These are phyloP conservation scores for Theileria orientalis DNA, from an alignment of 169 alveolate genomes.

Conservation along the genomic window DNA sequence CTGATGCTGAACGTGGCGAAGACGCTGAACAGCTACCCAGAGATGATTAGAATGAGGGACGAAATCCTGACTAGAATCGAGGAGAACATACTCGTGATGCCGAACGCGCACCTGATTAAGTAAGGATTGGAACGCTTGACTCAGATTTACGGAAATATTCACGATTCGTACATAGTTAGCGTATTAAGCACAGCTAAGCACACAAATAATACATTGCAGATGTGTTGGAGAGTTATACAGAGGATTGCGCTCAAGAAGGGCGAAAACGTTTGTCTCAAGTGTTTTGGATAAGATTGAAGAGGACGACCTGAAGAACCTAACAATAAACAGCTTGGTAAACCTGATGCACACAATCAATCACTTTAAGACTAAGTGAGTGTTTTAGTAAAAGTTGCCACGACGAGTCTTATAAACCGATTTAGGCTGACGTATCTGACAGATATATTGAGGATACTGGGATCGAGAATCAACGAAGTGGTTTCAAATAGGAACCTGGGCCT, in stretches of 20 bases:
- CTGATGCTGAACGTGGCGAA: conserved; percentile 57
- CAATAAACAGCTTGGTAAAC: background rate
- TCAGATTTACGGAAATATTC: background rate
- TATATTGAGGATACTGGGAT: conserved; percentile 27
- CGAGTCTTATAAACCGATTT: background rate
- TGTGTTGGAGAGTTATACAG: conserved; percentile 20
- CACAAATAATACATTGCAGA: background rate
- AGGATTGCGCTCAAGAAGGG: conserved; percentile 29
- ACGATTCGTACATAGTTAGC: background rate
- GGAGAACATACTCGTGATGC: conserved; percentile 18
- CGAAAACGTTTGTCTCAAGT: conserved; percentile 28
- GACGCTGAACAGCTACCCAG: conserved; percentile 32
- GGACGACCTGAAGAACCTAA: background rate
- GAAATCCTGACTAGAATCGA: conserved; percentile 21
- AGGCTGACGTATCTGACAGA: conserved; percentile 33
- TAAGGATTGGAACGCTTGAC: background rate
- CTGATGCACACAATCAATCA: conserved; percentile 4
- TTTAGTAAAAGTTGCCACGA: background rate
- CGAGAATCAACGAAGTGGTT: conserved; percentile 37
- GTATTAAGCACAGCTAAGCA: background rate
- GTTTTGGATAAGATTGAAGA: conserved; percentile 29
- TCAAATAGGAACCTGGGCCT: conserved; percentile 51
- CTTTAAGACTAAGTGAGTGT: background rate
- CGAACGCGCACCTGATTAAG: conserved; percentile 29
- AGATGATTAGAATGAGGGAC: conserved; percentile 33